These are phyloP conservation scores for Solanum stenotomum DNA, from an alignment of 257 asterid species.

Conservation along the genomic window DNA sequence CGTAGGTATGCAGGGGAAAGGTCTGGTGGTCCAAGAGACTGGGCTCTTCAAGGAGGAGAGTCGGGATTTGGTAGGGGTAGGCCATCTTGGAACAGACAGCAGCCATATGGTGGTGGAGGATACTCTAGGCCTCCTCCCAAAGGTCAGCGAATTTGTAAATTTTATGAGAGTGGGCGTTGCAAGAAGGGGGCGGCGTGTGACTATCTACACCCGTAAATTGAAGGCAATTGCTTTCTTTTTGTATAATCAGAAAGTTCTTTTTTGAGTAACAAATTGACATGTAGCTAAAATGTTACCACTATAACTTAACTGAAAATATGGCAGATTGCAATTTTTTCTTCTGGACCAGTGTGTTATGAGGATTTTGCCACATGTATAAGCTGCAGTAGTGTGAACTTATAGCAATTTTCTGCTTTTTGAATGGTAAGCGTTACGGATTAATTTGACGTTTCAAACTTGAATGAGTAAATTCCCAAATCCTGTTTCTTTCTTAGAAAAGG, in stretches of 20 bases:
- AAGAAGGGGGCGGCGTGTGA: constrained; percentile 87
- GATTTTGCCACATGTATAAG: not conserved
- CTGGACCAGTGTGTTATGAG: not conserved
- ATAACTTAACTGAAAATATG: not conserved
- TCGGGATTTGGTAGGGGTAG: constrained; percentile 54
- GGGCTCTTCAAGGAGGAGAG: constrained; percentile 53
- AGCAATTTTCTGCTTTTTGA: not conserved
- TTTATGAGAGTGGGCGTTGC: constrained; percentile 85
- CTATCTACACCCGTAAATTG: constrained; percentile 56
- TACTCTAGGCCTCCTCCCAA: constrained; percentile 55
- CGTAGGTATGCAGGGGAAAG: constrained; percentile 60
- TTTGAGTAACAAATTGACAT: not conserved
- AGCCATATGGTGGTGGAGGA: constrained; percentile 45
- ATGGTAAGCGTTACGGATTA: not conserved
- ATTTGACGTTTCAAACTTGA: not conserved
- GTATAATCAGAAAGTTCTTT: constrained; percentile 11
- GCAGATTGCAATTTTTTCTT: not conserved
- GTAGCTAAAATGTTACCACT: not conserved
- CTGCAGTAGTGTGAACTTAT: not conserved
- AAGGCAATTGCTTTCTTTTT: constrained; percentile 3
- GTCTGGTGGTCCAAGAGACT: constrained; percentile 56
- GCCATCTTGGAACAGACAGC: constrained; percentile 57
- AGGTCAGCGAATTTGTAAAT: constrained; percentile 83
- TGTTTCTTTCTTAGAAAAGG: not conserved
- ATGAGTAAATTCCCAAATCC: not conserved